Evolutionary conservation across 129 eudicot species (phyloP).

Genomic region (Pseudognaphalium luteoalbum): DNA sequence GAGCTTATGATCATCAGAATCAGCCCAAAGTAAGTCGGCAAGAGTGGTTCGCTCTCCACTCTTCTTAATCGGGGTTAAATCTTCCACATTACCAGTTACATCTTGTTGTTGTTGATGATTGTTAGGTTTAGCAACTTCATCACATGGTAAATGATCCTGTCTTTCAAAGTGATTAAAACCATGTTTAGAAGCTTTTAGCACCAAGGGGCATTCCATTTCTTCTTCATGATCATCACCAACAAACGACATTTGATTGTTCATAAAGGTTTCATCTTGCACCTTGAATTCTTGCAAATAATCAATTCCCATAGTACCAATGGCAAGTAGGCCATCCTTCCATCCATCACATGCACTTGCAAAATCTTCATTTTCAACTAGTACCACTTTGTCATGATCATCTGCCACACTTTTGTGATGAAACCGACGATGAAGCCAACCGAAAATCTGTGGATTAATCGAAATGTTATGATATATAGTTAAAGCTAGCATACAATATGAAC

Average conservation of each 20-base stretch:
- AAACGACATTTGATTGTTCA: conserved; percentile 8
- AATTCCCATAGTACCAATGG: conserved; percentile 68
- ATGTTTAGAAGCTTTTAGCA: conserved; percentile 40
- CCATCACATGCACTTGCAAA: conserved; percentile 27
- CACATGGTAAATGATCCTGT: conserved; percentile 16
- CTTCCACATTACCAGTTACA: neutral
- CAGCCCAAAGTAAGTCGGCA: conserved; percentile 66
- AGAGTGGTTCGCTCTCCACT: conserved; percentile 60
- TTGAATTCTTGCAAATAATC: conserved; percentile 35
- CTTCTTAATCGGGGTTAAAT: conserved; percentile 17
- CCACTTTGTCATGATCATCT: conserved; percentile 24
- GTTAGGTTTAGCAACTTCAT: neutral
- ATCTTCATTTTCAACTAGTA: conserved; percentile 33
- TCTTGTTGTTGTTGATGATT: conserved; percentile 25
- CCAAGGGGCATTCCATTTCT: conserved; percentile 44
- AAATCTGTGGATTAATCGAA: conserved; percentile 43
- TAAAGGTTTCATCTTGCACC: neutral
- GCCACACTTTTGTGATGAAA: conserved; percentile 58
- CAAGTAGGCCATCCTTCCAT: conserved; percentile 59
- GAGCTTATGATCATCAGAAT: conserved; percentile 35
- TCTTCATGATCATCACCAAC: conserved; percentile 21
- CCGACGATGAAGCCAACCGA: conserved; percentile 67
- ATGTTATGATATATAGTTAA: neutral
- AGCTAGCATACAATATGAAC: neutral
- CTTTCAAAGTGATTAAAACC: conserved; percentile 26